Base-by-base conservation (phyloP, 108 stramenopile genomes). In the Cyclotella atomus region DNA sequence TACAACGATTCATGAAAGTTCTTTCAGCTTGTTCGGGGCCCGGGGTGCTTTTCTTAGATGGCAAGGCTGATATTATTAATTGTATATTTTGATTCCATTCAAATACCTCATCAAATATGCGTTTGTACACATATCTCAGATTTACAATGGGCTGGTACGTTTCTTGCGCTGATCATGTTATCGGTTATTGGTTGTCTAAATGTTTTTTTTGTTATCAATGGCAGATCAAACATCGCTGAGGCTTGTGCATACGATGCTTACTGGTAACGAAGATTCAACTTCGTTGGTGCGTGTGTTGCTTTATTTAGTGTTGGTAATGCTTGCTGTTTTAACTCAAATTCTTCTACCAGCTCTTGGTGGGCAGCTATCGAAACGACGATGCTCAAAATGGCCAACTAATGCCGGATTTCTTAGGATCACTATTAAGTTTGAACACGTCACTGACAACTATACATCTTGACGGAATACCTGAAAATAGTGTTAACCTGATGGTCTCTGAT, bases 21-120 rank as follows among this genome's bases (percentile, higher is more conserved):
- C 0, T 79, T 34, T 79, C 77, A 30, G 55, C 62, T 17, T n/a
- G 16, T 30, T 21, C 33, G 2, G 33, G 44, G 14, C 79, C 79
- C 8, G 68, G 38, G 6, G 57, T 79, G 55, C 59, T 79, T 21
- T 74, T 83, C 35, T 35, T 83, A 8, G 77, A 79, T 57, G 82
- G 75, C 61, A 27, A 68, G 21, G 12, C 43, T 73, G 8, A 73
- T 79, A 47, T 71, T 73, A 28, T 71, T 71, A n/a, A 61, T 21
- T n/a, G 72, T 73, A 20, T 25, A 71, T 28, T 30, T 33, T 30
- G 73, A 73, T 21, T 71, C 68, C 43, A 71, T 79, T 7, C 59
- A 52, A 29, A 21, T 45, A 49, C 16, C 65, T 73, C 23, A 25
- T 50, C 19, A 29, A 9, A 7, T 12, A 9, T 41, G 38, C n/a